A percentile compares a stretch with the other conserved stretches of the same genome.
phyloP scores from a whole-genome alignment of 2,329 filamentous ascomycete species.

The Alternaria burnsii region DNA sequence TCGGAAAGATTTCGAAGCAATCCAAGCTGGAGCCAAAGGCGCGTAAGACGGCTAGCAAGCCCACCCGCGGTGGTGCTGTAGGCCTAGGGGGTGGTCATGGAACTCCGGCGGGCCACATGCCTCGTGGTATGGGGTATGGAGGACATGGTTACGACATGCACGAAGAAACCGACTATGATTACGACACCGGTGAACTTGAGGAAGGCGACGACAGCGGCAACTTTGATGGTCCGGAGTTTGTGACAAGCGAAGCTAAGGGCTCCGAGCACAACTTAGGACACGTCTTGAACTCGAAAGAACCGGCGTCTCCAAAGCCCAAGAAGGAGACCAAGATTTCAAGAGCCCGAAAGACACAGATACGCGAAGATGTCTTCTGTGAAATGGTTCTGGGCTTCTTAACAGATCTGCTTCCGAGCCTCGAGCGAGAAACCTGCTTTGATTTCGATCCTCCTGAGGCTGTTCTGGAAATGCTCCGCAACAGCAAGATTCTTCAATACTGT shows the following conservation, averaged over 20 bases:
- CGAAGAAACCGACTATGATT: neutral
- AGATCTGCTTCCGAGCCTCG: conserved; percentile 38
- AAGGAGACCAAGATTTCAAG: conserved; percentile 5
- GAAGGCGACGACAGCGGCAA: neutral
- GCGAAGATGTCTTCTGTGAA: conserved; percentile 21
- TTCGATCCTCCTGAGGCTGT: conserved; percentile 40
- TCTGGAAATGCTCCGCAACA: conserved; percentile 46
- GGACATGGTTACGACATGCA: neutral
- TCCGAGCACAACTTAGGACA: neutral
- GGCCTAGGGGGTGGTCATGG: conserved; percentile 14
- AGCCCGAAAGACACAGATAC: conserved; percentile 20
- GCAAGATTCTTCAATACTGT: conserved; percentile 49
- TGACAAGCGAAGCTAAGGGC: neutral
- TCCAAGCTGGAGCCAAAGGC: neutral
- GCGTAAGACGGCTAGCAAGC: neutral
- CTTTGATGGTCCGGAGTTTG: neutral
- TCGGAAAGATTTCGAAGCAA: neutral
- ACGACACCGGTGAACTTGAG: neutral
- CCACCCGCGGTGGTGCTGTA: conserved; percentile 5
- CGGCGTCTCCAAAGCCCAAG: neutral
- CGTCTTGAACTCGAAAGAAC: neutral
- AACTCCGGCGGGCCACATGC: conserved; percentile 5
- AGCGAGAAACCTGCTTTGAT: conserved; percentile 37
- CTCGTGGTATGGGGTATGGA: conserved; percentile 24
- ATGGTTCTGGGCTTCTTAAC: conserved; percentile 27